Percentiles rank a stretch among this genome's conserved stretches.
phyloP scores from a whole-genome alignment of 2,329 filamentous ascomycete genomes.

The Aspergillus jensenii region DNA sequence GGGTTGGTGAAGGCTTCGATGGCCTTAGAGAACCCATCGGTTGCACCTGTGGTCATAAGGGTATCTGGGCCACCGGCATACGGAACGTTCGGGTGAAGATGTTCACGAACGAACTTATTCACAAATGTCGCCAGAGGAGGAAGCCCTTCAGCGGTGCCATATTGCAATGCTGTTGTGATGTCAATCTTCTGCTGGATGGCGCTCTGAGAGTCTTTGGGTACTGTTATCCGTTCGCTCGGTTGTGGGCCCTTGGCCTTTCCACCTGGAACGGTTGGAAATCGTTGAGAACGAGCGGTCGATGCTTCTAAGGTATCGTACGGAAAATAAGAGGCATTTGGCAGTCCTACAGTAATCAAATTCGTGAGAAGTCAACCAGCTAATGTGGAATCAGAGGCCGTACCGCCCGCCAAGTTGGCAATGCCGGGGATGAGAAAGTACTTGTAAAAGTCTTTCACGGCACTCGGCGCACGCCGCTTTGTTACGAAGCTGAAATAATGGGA shows the following conservation, averaged over 20 bases:
- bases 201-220: constrained; percentile 67
- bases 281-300: constrained; percentile 69
- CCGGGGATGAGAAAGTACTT: constrained; percentile 72
- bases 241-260: constrained; percentile 36
- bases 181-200: constrained; percentile 69
- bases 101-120: constrained; percentile 71
- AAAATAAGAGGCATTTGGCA: constrained; percentile 79
- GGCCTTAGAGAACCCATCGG: constrained; percentile 80
- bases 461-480: constrained; percentile 64
- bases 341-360: constrained; percentile 52
- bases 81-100: constrained; percentile 77
- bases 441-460: constrained; percentile 77
- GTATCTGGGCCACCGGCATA: constrained; percentile 76
- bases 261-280: constrained; percentile 72
- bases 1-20: constrained; percentile 73
- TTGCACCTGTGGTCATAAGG: constrained; percentile 76
- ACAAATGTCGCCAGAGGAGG: constrained; percentile 76
- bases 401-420: constrained; percentile 62
- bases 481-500: constrained; percentile 74
- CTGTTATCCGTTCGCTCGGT: constrained; percentile 58
- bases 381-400: constrained; percentile 32
- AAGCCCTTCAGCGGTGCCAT: constrained; percentile 79
- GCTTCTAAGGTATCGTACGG: constrained; percentile 90
- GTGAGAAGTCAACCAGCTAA: background rate
- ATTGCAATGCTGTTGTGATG: constrained; percentile 78